Evolutionary conservation across 2,329 filamentous ascomycete genomes (phyloP), one percentile per base, ranked within the genome.

Genomic region (Paracoccidioides lutzii): DNA sequence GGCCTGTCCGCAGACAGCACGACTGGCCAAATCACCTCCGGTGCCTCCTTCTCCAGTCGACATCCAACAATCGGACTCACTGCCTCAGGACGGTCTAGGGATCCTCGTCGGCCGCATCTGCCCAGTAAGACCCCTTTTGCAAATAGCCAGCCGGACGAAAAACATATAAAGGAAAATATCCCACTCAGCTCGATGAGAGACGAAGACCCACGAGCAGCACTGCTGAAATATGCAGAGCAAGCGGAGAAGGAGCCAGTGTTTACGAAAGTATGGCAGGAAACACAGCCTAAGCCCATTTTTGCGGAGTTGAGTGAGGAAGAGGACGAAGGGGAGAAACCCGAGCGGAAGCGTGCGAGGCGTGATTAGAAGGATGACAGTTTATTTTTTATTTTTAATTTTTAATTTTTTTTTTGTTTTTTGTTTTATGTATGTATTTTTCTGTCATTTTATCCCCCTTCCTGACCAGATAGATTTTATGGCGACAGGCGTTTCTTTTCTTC

Each of bases 191-290:
- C 82, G 59, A 95, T 98, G 88, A 79, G 95, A 50, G 90, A 98
- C 70, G 93, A 98, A 69, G 93, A 98, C 74, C 93, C 93, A 0
- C 78, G 93, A 60, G 93, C 95, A 71, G 93, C 93, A 48, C 74
- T 98, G 66, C 74, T 98, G 58, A 96, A 94, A 74, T 98, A 97
- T 76, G 91, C 90, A 41, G 88, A 95, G 55, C 85, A 94, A 67
- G 90, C 90, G 10, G 83, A 95, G 71, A 91, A 88, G 67, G 90
- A 97, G 67, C 91, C 90, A 0, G 79, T 95, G 64, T 98, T 97
- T 67, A 98, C 93, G 35, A 88, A 87, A 62, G 93, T 90, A 14
- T 98, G 90, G 87, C 87, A 86, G 66, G 80, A 85, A 63, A 97
- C 90, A 41, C 91, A 97, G 73, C 93, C 93, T 0, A 85, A 90